Evolutionary conservation across 768 basidiomycete species (phyloP), one percentile per base, ranked within the genome.

Genomic region (Psilocybe sp.): DNA sequence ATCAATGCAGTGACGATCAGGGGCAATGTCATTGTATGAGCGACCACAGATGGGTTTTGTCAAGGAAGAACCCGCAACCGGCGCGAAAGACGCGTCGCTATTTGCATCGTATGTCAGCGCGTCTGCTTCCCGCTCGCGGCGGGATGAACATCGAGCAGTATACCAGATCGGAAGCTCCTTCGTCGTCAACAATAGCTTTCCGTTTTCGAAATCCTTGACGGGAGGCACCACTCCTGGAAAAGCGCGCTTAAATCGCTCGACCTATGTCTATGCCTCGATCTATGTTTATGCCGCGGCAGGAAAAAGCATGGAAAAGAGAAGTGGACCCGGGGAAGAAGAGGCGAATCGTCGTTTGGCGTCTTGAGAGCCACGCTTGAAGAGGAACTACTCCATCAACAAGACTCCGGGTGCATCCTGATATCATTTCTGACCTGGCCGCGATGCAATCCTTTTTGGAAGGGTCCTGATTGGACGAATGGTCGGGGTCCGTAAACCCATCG

Each of bases 341-440:
- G 56, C 4, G 57, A 50, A 33, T 40, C 57, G 38, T 57, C 64
- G 15, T 82, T 84, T 44, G 72, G 76, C 1, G 69, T 74, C 4
- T 77, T 79, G 44, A 77, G 83, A 0, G 83, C 80, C 13, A 76
- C 78, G 56, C 59, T 77, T 52, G 75, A 77, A 11, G 85, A 88
- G 60, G 77, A 71, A 11, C 66, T 68, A 54, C 58, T 85, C 56
- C 76, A 64, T 14, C 69, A 62, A 13, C 66, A 60, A 10, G 72
- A 74, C n/a, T 59, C 73, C 3, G 68, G 70, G 47, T 67, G 71
- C 64, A 68, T 52, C 67, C 71, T 0, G 85, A 88, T 18, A 44
- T 83, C 36, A 36, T 14, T 2, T 43, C 46, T 12, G 73, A 76
- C 55, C 37, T 71, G 39, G 61, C 64, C 2, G 80, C 79, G 16